These are phyloP conservation scores for Ophiobolus disseminans DNA, from an alignment of 2,329 filamentous ascomycete genomes.

Conservation along the genomic window DNA sequence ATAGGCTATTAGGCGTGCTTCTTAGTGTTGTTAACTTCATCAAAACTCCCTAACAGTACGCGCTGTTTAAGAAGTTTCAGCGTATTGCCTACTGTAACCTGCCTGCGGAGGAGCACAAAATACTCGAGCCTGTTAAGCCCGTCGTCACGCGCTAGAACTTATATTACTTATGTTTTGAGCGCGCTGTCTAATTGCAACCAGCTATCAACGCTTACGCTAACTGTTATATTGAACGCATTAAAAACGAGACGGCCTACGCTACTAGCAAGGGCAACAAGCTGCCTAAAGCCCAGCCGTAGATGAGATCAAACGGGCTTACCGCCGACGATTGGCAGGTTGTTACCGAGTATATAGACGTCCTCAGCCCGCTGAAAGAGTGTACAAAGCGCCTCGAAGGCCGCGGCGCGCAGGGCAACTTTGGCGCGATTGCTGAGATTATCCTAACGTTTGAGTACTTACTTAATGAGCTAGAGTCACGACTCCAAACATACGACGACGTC, in stretches of 20 bases:
- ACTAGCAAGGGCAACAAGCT: too few relatives aligned
- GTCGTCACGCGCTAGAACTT: slow-evolving; percentile 2
- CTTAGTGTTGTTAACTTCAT: background rate
- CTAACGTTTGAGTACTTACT: too few relatives aligned
- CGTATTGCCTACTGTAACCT: background rate
- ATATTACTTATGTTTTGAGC: background rate
- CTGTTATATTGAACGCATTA: background rate
- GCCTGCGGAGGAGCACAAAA: background rate
- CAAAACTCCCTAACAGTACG: background rate
- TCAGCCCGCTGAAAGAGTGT: too few relatives aligned
- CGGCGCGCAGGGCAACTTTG: too few relatives aligned
- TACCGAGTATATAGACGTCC: background rate
- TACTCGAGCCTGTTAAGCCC: background rate
- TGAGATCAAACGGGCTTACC: background rate
- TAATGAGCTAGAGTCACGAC: too few relatives aligned
- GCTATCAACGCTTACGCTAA: background rate
- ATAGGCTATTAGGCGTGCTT: background rate
- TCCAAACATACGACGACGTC: background rate
- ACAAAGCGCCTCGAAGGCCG: too few relatives aligned
- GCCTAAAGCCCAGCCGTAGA: too few relatives aligned
- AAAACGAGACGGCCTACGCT: background rate
- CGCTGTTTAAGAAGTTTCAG: background rate
- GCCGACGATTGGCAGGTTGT: background rate
- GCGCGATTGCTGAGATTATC: too few relatives aligned
- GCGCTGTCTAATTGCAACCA: background rate